Evolutionary conservation across 2,329 filamentous ascomycete species (phyloP), one percentile per base, ranked within the genome.

Genomic region (Intubia oerlemansii): DNA sequence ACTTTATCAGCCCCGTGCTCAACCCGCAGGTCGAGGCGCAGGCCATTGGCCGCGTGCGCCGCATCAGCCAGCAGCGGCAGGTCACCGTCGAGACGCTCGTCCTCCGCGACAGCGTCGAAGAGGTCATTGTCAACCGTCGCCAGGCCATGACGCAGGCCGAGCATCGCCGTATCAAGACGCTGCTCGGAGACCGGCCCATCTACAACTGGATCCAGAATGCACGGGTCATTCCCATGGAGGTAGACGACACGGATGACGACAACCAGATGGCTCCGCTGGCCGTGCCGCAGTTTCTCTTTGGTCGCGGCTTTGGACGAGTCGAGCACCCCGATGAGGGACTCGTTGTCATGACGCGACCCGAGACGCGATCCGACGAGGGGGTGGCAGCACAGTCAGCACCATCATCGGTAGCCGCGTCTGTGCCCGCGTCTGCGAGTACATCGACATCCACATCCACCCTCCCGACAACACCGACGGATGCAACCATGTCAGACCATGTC

Each of bases 41-140:
- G 47, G 85, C 85, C 0, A 80, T 93, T 36, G 91, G 90, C 34
- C 72, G 85, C 43, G 81, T 78, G 0, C 76, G 90, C 38, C 65
- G 85, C 10, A 90, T 93, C 40, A 82, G 81, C 9, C 84, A 93
- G 46, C 70, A 56, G 30, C 72, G 66, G 34, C 66, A 70, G 0
- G 84, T 93, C 0, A 68, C 67, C 7, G 84, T 92, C 0, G 81
- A 93, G 51, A 93, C 82, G 0, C 53, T 93, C 2, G 74, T 93
- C 1, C 53, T 93, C 5, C 65, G 64, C 30, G 70, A 68, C 32
- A 90, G 78, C 8, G 66, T 93, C 8, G 85, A 93, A 42, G 80
- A 93, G 45, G 66, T 74, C 11, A 85, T 95, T 41, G 56, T 90
- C 5, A 59, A 73, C 33, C 65, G 79, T 5, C 62, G 77, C 25